phyloP scores from a whole-genome alignment of 441 rosid species.

The Isatis lusitanica region DNA sequence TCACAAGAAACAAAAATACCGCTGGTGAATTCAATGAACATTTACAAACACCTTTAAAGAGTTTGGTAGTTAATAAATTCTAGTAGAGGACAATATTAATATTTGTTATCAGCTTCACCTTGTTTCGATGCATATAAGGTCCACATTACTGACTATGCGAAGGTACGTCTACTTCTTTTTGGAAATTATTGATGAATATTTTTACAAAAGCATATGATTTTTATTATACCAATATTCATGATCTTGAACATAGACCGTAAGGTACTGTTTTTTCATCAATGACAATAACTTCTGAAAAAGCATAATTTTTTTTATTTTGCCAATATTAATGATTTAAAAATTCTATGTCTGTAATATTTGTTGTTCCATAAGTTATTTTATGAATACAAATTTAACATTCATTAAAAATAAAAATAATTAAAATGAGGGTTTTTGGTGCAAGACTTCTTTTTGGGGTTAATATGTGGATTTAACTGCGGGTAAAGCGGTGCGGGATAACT shows the following conservation, averaged over 20 bases:
- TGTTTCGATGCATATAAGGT: constrained; percentile 28
- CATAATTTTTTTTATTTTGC: too few species aligned
- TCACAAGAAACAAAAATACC: constrained; percentile 23
- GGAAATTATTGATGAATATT: background rate
- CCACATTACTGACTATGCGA: constrained; percentile 20
- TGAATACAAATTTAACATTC: too few species aligned
- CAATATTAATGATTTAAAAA: too few species aligned
- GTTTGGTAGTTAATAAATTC: constrained; percentile 36
- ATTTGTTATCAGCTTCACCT: constrained; percentile 27
- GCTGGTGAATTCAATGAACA: constrained; percentile 36
- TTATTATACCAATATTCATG: background rate
- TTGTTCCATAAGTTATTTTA: too few species aligned
- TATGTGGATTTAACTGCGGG: too few species aligned
- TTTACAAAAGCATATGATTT: background rate
- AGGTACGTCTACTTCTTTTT: constrained; percentile 3
- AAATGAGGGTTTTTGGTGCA: too few species aligned
- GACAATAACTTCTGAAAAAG: too few species aligned
- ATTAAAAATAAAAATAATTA: too few species aligned
- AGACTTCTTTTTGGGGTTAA: too few species aligned
- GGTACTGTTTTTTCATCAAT: too few species aligned
- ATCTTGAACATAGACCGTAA: background rate
- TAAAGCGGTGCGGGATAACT: too few species aligned
- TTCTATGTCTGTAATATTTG: too few species aligned
- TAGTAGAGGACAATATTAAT: constrained; percentile 23
- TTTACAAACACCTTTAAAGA: constrained; percentile 19